Base-by-base conservation (phyloP, 2,329 filamentous ascomycete genomes). In the Penicillium italicum region DNA sequence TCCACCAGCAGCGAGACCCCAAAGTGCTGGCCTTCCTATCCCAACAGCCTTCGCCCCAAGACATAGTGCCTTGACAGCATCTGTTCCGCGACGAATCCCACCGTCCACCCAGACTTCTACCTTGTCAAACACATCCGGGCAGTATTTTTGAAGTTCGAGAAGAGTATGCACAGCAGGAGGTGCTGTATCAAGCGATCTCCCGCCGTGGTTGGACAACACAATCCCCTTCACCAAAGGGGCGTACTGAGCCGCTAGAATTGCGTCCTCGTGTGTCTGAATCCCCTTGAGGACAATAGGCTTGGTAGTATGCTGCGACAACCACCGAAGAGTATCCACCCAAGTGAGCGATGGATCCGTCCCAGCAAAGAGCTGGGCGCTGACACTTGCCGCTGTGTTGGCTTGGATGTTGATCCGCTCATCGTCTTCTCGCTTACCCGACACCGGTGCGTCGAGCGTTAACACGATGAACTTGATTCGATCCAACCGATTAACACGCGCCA, bases 241-340 rank as follows among this genome's bases (percentile, higher is more conserved):
- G 69, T 86, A 79, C 57, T 85, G 79, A 10, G 86, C 84, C 2
- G 92, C 93, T 52, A 95, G 78, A 68, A 89, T 90, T 0, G 91
- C 93, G 69, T 97, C 94, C 75, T 97, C 93, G 66, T 96, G 91
- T 14, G 91, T 94, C 75, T 97, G 93, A n/a, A 97, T 70, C 18
- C 93, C 93, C 79, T 97, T 97, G 47, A 97, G 80, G 36, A 97
- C 85, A 60, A 97, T 91, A 1, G 93, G 92, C 64, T 97, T 80
- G 50, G 86, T 78, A 0, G 93, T 97, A 64, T 95, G 89, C 72
- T 85, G 77, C 11, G 83, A 81, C 60, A 97, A 79, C 93, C 94
- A 97, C 10, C 89, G 85, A 57, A 96, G 76, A 10, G 89, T 91
- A 48, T 82, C 83, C 68, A 86, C 83, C 93, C 93, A 97, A 0